Conservation (phyloP, 352 stramenopile species). For the Phytophthora nicotianae region DNA sequence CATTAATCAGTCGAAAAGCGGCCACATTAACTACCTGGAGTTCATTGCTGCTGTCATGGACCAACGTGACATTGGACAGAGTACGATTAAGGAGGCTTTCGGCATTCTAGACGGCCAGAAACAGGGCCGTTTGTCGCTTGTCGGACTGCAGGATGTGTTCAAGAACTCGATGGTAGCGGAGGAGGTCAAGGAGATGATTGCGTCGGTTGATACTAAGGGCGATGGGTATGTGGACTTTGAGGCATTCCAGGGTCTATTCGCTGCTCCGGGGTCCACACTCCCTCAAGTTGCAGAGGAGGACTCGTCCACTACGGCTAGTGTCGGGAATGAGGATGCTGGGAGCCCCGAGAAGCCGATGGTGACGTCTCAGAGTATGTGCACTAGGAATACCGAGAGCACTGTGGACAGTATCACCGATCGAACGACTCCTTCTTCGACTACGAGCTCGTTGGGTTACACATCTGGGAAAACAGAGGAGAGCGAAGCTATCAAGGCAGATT, state of each 20-base stretch:
- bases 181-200: slow-evolving; percentile 92
- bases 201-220: slow-evolving; percentile 82
- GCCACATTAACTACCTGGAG: slow-evolving; percentile 94
- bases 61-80: slow-evolving; percentile 87
- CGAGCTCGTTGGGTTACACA: slow-evolving; percentile 14
- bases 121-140: slow-evolving; percentile 90
- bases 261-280: slow-evolving; percentile 37
- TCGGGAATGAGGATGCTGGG: slow-evolving; percentile 16
- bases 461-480: slow-evolving; percentile 15
- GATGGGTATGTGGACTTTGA: slow-evolving; percentile 89
- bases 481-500: slow-evolving; percentile 16
- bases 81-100: slow-evolving; percentile 93
- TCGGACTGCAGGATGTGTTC: slow-evolving; percentile 89
- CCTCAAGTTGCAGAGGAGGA: slow-evolving; percentile 48
- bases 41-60: slow-evolving; percentile 96
- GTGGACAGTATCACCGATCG: slow-evolving; percentile 24
- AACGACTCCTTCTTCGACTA: slow-evolving; percentile 20
- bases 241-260: slow-evolving; percentile 87
- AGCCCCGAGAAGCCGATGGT: slow-evolving; percentile 31
- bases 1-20: slow-evolving; percentile 83
- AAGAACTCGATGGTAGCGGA: slow-evolving; percentile 87
- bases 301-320: slow-evolving; percentile 14
- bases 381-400: slow-evolving; percentile 24
- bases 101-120: slow-evolving; percentile 90
- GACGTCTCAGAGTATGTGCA: slow-evolving; percentile 28